Percentiles rank a stretch among this genome's conserved stretches.
Evolutionary conservation across 2,329 filamentous ascomycete genomes (phyloP).

Genomic region (Cytospora piceicola): DNA sequence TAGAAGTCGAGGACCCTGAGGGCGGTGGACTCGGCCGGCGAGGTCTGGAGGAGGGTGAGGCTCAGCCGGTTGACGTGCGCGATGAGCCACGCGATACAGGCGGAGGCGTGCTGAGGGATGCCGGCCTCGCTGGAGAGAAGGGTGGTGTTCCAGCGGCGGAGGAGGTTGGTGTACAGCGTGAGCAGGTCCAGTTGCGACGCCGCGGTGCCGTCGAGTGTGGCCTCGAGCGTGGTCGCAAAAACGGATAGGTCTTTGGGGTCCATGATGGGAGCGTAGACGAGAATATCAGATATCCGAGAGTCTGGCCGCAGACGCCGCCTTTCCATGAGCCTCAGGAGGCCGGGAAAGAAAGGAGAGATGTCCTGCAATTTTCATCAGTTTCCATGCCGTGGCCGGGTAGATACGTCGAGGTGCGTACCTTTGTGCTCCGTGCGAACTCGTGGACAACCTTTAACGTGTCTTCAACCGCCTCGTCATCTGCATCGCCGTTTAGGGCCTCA

Average conservation of each 20-base stretch:
- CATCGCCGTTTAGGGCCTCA: conserved; percentile 44
- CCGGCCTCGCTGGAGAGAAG: conserved; percentile 46
- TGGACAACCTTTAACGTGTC: conserved; percentile 60
- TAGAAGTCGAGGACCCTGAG: conserved; percentile 72
- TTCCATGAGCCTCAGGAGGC: conserved; percentile 57
- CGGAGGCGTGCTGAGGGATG: conserved; percentile 42
- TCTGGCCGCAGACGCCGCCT: conserved; percentile 22
- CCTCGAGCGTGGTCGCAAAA: conserved; percentile 19
- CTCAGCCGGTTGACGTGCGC: conserved; percentile 59
- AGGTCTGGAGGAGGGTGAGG: conserved; percentile 63
- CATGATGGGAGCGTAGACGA: conserved; percentile 59
- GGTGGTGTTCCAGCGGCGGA: conserved; percentile 61
- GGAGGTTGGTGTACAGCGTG: conserved; percentile 67
- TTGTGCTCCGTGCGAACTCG: conserved; percentile 59
- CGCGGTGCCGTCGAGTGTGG: conserved; percentile 51
- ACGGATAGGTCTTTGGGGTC: conserved; percentile 48
- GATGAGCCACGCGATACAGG: conserved; percentile 48
- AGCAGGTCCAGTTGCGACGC: conserved; percentile 64
- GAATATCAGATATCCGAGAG: conserved; percentile 41
- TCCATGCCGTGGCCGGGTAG: neutral
- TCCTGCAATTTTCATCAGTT: neutral
- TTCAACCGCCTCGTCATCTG: conserved; percentile 51
- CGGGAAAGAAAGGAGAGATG: conserved; percentile 45
- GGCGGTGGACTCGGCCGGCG: conserved; percentile 47
- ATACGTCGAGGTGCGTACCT: conserved; percentile 47